Conservation (phyloP, 148 eudicot genomes). For the Fagopyrum esculentum region DNA sequence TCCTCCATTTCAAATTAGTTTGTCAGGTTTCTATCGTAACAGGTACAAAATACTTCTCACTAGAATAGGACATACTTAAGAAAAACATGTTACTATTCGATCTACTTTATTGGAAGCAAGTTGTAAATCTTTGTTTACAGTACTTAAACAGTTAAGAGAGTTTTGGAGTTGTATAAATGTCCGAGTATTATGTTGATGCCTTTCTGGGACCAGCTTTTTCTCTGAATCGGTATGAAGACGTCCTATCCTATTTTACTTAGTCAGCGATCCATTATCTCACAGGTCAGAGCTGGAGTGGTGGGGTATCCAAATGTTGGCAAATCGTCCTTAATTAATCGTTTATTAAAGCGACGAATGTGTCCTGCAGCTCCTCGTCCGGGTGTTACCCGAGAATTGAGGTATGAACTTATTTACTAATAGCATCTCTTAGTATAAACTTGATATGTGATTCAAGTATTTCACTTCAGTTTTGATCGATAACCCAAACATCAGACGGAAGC, state of each 20-base stretch:
- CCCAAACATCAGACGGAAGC: background rate
- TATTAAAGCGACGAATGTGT: constrained; percentile 93
- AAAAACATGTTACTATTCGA: background rate
- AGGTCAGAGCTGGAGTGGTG: constrained; percentile 98
- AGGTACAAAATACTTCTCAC: background rate
- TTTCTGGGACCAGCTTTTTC: background rate
- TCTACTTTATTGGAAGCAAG: background rate
- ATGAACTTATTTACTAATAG: constrained; percentile 18
- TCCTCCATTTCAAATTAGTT: background rate
- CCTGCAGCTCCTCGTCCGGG: constrained; percentile 99
- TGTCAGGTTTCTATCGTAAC: background rate
- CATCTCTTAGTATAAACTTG: background rate
- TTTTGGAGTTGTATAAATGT: background rate
- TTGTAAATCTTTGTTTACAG: background rate
- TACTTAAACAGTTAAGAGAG: background rate
- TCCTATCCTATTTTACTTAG: background rate
- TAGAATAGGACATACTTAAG: background rate
- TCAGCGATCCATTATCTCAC: constrained; percentile 18
- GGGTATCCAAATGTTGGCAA: constrained; percentile 99
- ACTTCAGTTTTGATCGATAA: background rate
- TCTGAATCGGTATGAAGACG: background rate
- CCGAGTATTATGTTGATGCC: background rate
- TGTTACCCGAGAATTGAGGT: constrained; percentile 84
- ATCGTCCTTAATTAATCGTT: constrained; percentile 92
- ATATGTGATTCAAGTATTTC: background rate